Percentiles rank a stretch among this genome's conserved stretches.
Evolutionary conservation across 1,284 basidiomycete genomes (phyloP).

Genomic region (Puccinia novopanici): DNA sequence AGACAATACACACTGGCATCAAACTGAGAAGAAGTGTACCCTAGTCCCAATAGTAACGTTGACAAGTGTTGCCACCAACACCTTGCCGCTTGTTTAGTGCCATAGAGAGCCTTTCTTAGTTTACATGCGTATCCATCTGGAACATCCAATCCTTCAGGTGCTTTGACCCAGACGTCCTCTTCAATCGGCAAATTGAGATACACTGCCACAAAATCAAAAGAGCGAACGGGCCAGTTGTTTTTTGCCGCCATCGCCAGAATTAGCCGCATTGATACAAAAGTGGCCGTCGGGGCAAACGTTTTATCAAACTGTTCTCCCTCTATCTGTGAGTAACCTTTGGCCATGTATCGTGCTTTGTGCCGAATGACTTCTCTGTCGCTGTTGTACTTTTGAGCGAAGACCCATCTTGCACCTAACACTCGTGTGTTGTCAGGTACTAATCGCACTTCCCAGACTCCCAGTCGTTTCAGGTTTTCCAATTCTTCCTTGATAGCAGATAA

Average conservation of each 20-base stretch:
- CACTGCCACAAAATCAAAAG: conserved; percentile 10
- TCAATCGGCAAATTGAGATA: neutral
- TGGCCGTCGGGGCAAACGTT: conserved; percentile 35
- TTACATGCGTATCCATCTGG: neutral
- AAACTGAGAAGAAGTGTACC: neutral
- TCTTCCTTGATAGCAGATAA: conserved; percentile 3
- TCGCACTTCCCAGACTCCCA: conserved; percentile 17
- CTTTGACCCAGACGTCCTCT: neutral
- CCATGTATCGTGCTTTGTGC: conserved; percentile 19
- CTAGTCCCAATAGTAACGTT: neutral
- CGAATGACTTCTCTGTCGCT: neutral
- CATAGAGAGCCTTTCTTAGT: conserved; percentile 17
- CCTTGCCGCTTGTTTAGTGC: conserved; percentile 13
- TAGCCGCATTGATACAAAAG: conserved; percentile 10
- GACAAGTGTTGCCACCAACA: conserved; percentile 36
- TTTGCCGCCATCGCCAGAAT: conserved; percentile 6
- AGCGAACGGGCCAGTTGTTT: neutral
- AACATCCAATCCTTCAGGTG: neutral
- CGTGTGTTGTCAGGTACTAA: neutral
- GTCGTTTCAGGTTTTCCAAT: neutral
- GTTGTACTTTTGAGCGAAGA: neutral
- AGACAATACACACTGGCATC: neutral
- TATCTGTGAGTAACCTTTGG: conserved; percentile 11
- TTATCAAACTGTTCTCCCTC: neutral
- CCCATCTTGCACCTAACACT: conserved; percentile 1